Evolutionary conservation across 2,329 filamentous ascomycete species (phyloP).

Genomic region (Bertia moriformis): DNA sequence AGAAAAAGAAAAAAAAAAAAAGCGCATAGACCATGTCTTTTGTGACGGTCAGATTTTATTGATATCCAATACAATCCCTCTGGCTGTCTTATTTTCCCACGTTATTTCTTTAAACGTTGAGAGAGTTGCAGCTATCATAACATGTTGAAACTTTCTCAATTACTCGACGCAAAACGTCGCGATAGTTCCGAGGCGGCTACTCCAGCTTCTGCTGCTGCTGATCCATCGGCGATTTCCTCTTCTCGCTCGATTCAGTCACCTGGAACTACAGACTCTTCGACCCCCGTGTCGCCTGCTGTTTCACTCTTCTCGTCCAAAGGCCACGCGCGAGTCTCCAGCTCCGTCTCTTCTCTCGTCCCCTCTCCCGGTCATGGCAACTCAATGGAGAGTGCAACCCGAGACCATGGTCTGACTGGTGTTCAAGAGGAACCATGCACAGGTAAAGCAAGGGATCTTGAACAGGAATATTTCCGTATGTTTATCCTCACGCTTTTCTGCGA

Average conservation of each 20-base stretch:
- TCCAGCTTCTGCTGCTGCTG: too few relatives aligned
- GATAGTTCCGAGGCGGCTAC: too few relatives aligned
- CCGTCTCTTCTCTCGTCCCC: neutral
- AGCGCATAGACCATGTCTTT: too few relatives aligned
- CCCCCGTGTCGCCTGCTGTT: neutral
- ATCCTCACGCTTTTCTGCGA: neutral
- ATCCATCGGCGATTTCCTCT: neutral
- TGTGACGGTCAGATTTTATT: too few relatives aligned
- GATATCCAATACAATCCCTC: too few relatives aligned
- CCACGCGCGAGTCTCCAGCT: neutral
- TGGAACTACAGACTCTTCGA: neutral
- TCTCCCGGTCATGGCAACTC: neutral
- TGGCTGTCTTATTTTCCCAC: too few relatives aligned
- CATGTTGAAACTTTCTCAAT: neutral
- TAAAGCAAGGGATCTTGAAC: neutral
- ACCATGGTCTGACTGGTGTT: neutral
- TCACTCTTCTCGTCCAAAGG: constrained; percentile 1
- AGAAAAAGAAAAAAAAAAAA: too few relatives aligned
- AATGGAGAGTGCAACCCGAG: neutral
- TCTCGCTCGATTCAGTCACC: neutral
- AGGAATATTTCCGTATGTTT: constrained; percentile 1
- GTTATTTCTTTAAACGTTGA: too few relatives aligned
- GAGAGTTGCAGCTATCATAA: too few relatives aligned
- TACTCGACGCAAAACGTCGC: neutral
- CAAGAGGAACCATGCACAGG: neutral